These are phyloP conservation scores for Cercospora brassicicola DNA, from an alignment of 2,329 filamentous ascomycete species.

Conservation along the genomic window DNA sequence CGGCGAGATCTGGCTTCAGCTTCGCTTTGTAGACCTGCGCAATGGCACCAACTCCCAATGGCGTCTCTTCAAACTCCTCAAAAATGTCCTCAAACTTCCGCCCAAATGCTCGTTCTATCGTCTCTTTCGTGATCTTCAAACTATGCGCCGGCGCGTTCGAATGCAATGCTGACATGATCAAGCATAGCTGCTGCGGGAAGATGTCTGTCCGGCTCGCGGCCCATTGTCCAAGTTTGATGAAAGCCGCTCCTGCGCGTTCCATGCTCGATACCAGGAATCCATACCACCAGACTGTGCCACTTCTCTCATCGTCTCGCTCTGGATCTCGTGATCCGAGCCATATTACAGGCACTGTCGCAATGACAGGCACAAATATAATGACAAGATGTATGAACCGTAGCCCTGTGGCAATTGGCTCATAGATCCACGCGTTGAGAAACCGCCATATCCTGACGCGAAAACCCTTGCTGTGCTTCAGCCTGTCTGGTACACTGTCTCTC, in stretches of 20 bases:
- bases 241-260: slow-evolving; percentile 90
- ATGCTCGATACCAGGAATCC: slow-evolving; percentile 80
- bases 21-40: slow-evolving; percentile 97
- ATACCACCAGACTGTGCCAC: slow-evolving; percentile 93
- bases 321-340: slow-evolving; percentile 71
- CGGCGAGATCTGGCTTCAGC: slow-evolving; percentile 74
- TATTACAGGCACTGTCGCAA: slow-evolving; percentile 73
- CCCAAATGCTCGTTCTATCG: slow-evolving; percentile 79
- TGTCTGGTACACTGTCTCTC: slow-evolving; percentile 63
- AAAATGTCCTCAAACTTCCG: slow-evolving; percentile 86
- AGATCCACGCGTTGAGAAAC: slow-evolving; percentile 69
- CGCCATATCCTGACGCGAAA: slow-evolving; percentile 62
- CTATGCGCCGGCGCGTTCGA: slow-evolving; percentile 93
- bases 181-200: slow-evolving; percentile 89
- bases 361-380: slow-evolving; percentile 86
- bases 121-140: slow-evolving; percentile 73
- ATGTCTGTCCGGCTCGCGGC: slow-evolving; percentile 94
- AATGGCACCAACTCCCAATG: slow-evolving; percentile 90
- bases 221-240: slow-evolving; percentile 99
- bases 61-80: slow-evolving; percentile 87
- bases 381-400: slow-evolving; percentile 84
- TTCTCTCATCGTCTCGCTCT: slow-evolving; percentile 70
- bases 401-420: slow-evolving; percentile 82
- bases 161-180: slow-evolving; percentile 89
- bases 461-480: slow-evolving; percentile 60